These are phyloP conservation scores for Sextonia rubra DNA, from an alignment of 164 flowering plant genomes.

Conservation along the genomic window DNA sequence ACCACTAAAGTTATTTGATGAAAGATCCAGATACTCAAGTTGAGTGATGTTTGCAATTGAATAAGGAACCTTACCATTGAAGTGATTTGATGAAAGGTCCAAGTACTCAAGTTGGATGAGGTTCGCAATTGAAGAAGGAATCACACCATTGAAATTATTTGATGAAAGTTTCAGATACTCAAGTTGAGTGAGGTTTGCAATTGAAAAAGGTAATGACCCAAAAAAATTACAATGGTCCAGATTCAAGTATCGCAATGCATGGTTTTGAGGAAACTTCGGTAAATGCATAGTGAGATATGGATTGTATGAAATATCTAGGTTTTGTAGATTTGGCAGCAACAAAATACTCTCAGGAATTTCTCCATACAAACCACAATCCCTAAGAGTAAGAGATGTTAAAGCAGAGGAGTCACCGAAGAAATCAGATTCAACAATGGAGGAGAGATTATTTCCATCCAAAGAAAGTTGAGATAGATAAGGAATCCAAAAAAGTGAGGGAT, in stretches of 20 bases:
- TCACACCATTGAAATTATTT: not conserved
- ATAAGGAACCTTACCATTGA: not conserved
- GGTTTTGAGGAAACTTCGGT: too few species aligned
- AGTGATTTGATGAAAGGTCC: too few species aligned
- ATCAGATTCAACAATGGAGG: too few species aligned
- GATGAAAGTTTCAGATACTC: not conserved
- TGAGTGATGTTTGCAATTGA: conserved; percentile 26
- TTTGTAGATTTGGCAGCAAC: conserved; percentile 12
- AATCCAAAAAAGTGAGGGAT: not conserved
- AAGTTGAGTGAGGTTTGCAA: conserved; percentile 24
- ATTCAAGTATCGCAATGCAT: not conserved
- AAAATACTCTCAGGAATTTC: too few species aligned
- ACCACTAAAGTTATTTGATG: not conserved
- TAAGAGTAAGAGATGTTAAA: conserved; percentile 5
- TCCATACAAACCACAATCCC: not conserved
- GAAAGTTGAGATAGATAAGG: not conserved
- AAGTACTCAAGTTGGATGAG: too few species aligned
- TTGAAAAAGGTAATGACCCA: conserved; percentile 20
- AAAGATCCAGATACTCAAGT: not conserved
- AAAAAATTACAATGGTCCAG: conserved; percentile 8
- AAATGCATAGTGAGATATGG: too few species aligned
- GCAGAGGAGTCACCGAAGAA: conserved; percentile 13
- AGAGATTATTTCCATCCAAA: too few species aligned
- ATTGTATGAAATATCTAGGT: not conserved
- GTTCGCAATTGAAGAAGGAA: too few species aligned